A percentile compares a stretch with the other conserved stretches of the same genome.
Evolutionary conservation across 176 grass and related monocot genomes (phyloP).

Genomic region (Oryza meridionalis): DNA sequence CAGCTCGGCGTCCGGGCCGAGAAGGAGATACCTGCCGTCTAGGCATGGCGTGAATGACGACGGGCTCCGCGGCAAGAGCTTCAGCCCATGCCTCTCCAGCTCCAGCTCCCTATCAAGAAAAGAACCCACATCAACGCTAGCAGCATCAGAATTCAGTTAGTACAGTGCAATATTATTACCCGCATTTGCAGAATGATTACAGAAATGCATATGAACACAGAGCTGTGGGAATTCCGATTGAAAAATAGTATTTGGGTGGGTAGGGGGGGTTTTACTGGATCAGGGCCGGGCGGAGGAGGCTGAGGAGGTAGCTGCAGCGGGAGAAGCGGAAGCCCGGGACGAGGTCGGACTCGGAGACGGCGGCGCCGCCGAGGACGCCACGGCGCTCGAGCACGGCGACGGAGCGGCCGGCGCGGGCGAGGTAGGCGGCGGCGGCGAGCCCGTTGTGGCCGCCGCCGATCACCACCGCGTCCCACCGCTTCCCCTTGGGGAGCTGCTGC

Average conservation of each 20-base stretch:
- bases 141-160: neutral
- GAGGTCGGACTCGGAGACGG: constrained; percentile 78
- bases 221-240: neutral
- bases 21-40: constrained; percentile 75
- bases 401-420: constrained; percentile 77
- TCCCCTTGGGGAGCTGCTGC: constrained; percentile 35
- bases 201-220: constrained; percentile 23
- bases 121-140: neutral
- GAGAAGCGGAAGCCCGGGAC: constrained; percentile 91
- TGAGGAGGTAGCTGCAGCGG: constrained; percentile 89
- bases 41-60: constrained; percentile 92
- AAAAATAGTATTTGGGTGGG: neutral
- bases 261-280: constrained; percentile 39
- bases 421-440: constrained; percentile 91
- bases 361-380: constrained; percentile 75
- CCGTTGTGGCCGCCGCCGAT: constrained; percentile 96
- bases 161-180: neutral
- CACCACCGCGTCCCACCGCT: constrained; percentile 81
- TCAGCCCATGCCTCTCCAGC: constrained; percentile 85
- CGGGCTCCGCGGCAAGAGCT: constrained; percentile 74
- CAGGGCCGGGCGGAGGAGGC: constrained; percentile 82
- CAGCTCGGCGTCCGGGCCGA: constrained; percentile 73
- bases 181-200: neutral
- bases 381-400: constrained; percentile 75
- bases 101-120: constrained; percentile 68